phyloP scores from a whole-genome alignment of 108 stramenopile genomes.

The Nitzschia sp. region DNA sequence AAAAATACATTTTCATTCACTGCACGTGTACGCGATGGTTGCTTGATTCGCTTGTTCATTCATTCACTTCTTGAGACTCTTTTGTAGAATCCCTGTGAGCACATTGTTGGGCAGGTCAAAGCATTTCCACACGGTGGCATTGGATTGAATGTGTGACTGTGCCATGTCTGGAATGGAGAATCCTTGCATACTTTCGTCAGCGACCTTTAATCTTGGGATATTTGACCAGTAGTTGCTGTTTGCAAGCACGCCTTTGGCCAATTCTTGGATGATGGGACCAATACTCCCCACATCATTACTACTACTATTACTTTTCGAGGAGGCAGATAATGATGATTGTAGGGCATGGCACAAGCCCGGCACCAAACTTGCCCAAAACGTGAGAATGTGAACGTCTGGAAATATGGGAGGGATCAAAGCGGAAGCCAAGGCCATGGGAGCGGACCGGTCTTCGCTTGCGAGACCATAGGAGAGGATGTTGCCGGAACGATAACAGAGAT shows the following conservation, averaged over 20 bases:
- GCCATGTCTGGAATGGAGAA: conserved; percentile 38
- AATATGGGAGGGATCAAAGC: conserved; percentile 61
- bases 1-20: too few relatives aligned
- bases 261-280: neutral
- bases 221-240: neutral
- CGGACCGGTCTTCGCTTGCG: conserved; percentile 35
- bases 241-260: neutral
- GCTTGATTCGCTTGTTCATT: too few relatives aligned
- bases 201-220: conserved; percentile 4
- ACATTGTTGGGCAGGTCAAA: conserved; percentile 16
- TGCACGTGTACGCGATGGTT: too few relatives aligned
- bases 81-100: conserved; percentile 11
- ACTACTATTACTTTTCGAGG: too few relatives aligned
- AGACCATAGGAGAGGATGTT: conserved; percentile 33
- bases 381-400: conserved; percentile 52
- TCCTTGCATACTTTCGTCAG: conserved; percentile 18
- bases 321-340: too few relatives aligned
- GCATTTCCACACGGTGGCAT: conserved; percentile 30
- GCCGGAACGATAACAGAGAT: conserved; percentile 17
- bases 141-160: conserved; percentile 28
- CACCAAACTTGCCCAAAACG: conserved; percentile 56
- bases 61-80: neutral
- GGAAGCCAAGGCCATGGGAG: conserved; percentile 53
- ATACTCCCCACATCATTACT: neutral
- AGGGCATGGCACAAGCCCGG: conserved; percentile 42